Conservation (phyloP, 306 rosid genomes). For the Macrotyloma uniflorum region DNA sequence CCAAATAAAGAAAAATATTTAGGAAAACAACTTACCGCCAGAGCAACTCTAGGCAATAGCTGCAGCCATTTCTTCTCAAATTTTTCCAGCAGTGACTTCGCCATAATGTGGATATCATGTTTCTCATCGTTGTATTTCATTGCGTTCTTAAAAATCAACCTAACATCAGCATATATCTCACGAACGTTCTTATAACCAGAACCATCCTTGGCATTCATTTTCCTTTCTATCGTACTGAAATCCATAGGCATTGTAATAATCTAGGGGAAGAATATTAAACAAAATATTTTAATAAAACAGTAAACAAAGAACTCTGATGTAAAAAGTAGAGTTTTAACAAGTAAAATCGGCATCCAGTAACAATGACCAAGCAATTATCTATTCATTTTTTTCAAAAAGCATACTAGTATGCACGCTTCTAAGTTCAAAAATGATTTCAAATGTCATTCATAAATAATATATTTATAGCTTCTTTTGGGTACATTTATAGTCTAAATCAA, state of each 20-base stretch:
- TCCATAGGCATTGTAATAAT: constrained; percentile 89
- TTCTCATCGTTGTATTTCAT: constrained; percentile 77
- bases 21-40: constrained; percentile 57
- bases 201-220: constrained; percentile 75
- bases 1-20: constrained; percentile 21
- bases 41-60: constrained; percentile 69
- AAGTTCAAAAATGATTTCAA: neutral
- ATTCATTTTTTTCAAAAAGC: neutral
- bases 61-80: constrained; percentile 83
- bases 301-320: constrained; percentile 1
- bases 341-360: neutral
- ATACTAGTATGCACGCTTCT: neutral
- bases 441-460: constrained; percentile 3
- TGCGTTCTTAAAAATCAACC: constrained; percentile 78
- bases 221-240: constrained; percentile 67
- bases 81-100: constrained; percentile 67
- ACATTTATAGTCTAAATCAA: neutral
- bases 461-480: neutral
- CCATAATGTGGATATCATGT: constrained; percentile 68
- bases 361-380: neutral
- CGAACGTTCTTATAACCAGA: constrained; percentile 75
- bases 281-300: constrained; percentile 16
- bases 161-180: constrained; percentile 74
- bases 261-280: constrained; percentile 44
- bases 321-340: neutral